A percentile compares a stretch with the other conserved stretches of the same genome.
Conservation (phyloP, 2,329 filamentous ascomycete species). For the Dothidotthia symphoricarpi region DNA sequence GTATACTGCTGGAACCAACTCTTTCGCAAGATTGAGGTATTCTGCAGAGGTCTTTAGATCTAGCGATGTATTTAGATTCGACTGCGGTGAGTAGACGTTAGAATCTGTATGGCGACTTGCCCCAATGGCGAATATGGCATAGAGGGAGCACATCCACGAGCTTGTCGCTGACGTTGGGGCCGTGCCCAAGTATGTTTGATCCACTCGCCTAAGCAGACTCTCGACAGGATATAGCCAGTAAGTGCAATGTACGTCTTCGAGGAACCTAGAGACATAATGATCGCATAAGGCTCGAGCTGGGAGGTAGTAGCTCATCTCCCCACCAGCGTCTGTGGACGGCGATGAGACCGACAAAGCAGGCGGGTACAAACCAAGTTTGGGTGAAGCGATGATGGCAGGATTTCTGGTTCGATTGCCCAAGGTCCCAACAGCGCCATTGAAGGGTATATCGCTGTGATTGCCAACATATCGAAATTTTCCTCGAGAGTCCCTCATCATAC, state of each 20-base stretch:
- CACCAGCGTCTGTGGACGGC: conserved; percentile 17
- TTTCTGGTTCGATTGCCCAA: conserved; percentile 24
- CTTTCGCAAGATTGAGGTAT: conserved; percentile 36
- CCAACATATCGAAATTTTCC: conserved; percentile 39
- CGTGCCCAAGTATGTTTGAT: conserved; percentile 32
- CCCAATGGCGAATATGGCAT: conserved; percentile 38
- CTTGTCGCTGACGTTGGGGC: conserved; percentile 16
- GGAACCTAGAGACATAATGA: conserved; percentile 35
- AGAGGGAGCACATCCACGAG: conserved; percentile 41
- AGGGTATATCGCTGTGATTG: conserved; percentile 40
- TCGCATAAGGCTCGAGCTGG: conserved; percentile 32
- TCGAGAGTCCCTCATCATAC: conserved; percentile 40
- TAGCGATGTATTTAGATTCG: conserved; percentile 16
- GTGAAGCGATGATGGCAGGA: conserved; percentile 30
- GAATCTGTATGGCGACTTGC: conserved; percentile 23
- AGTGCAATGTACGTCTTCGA: conserved; percentile 38
- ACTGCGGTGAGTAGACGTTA: conserved; percentile 23
- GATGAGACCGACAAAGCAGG: conserved; percentile 24
- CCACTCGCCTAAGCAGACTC: conserved; percentile 30
- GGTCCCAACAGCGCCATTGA: conserved; percentile 39
- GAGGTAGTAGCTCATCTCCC: conserved; percentile 27
- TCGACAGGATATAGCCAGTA: conserved; percentile 41
- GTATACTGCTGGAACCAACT: conserved; percentile 33
- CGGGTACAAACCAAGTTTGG: conserved; percentile 34
- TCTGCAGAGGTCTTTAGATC: conserved; percentile 32